These are phyloP conservation scores for Colletotrichum cereale DNA, from an alignment of 2,329 filamentous ascomycete species.

Conservation along the genomic window DNA sequence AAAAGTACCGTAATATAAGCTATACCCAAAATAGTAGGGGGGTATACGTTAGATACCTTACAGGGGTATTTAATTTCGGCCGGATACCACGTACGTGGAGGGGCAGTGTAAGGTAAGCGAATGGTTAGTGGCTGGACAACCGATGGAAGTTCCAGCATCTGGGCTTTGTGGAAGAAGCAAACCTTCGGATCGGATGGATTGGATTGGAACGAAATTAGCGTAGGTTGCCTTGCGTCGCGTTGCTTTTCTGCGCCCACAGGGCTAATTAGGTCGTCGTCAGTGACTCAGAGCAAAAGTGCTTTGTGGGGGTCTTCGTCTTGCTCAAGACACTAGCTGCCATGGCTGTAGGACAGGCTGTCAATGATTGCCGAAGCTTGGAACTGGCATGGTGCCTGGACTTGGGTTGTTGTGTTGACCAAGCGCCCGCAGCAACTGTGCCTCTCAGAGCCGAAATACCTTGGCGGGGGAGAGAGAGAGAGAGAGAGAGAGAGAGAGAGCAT, in stretches of 20 bases:
- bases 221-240: slow-evolving; percentile 9
- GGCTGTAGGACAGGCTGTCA: slow-evolving; percentile 11
- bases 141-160: slow-evolving; percentile 38
- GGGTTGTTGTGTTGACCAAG: neutral
- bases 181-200: slow-evolving; percentile 13
- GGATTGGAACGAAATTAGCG: slow-evolving; percentile 7
- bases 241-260: slow-evolving; percentile 16
- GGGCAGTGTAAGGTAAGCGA: neutral
- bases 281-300: slow-evolving; percentile 24
- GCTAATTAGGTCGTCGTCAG: slow-evolving; percentile 8
- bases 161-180: slow-evolving; percentile 22
- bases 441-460: neutral
- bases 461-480: too few relatives aligned
- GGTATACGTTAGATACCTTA: too few relatives aligned
- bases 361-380: slow-evolving; percentile 14
- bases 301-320: neutral
- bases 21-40: too few relatives aligned
- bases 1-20: too few relatives aligned
- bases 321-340: slow-evolving; percentile 1
- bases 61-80: too few relatives aligned
- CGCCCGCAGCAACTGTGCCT: neutral
- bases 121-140: slow-evolving; percentile 17
- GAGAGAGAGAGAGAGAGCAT: too few relatives aligned
- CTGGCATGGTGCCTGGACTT: slow-evolving; percentile 31
- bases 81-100: too few relatives aligned